Evolutionary conservation across 306 rosid species (phyloP).

Genomic region (Quercus alba): DNA sequence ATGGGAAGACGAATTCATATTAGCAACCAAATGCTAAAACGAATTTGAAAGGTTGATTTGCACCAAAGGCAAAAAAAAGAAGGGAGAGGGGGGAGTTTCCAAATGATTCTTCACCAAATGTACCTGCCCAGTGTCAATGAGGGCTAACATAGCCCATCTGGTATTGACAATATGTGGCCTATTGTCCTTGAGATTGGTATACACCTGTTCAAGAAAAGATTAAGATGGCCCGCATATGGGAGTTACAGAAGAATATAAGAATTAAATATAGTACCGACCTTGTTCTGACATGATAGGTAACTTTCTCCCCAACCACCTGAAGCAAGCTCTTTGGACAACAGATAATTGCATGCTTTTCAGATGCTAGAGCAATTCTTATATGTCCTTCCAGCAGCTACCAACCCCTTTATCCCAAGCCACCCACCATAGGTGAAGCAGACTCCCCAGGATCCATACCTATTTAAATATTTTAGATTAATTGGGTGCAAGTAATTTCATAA

Average conservation of each 20-base stretch:
- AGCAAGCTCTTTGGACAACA: conserved; percentile 68
- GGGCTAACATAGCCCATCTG: conserved; percentile 81
- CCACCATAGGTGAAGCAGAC: conserved; percentile 81
- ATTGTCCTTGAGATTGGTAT: conserved; percentile 60
- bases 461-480: background rate
- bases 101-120: background rate
- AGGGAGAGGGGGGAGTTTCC: too few species aligned
- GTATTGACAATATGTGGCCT: conserved; percentile 71
- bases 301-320: conserved; percentile 95
- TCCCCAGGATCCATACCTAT: conserved; percentile 83
- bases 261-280: conserved; percentile 31
- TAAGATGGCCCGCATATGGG: background rate
- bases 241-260: conserved; percentile 5
- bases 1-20: background rate
- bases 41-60: background rate
- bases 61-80: background rate
- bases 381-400: conserved; percentile 79
- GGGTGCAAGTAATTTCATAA: background rate
- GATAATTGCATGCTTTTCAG: conserved; percentile 68
- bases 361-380: conserved; percentile 50
- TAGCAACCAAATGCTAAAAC: background rate
- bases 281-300: conserved; percentile 80
- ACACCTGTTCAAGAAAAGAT: conserved; percentile 44
- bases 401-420: conserved; percentile 81
- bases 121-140: conserved; percentile 75